Evolutionary conservation across 306 rosid species (phyloP).

Genomic region (Phaseolus lunatus): DNA sequence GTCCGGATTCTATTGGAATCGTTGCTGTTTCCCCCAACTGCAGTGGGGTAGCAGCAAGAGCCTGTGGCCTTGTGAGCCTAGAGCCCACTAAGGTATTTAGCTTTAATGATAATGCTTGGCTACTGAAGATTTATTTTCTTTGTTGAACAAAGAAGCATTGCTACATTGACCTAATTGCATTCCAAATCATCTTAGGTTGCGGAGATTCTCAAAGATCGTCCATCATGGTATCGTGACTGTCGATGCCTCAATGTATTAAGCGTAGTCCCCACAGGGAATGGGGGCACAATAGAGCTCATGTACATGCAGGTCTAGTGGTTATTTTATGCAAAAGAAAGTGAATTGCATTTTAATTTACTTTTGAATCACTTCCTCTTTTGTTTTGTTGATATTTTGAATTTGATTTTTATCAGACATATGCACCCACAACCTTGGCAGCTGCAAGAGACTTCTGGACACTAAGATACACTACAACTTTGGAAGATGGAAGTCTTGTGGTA

Average conservation of each 20-base stretch:
- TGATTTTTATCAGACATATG: conserved; percentile 65
- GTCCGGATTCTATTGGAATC: conserved; percentile 94
- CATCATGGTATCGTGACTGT: conserved; percentile 89
- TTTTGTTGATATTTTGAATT: conserved; percentile 11
- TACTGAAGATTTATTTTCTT: neutral
- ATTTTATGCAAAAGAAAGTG: neutral
- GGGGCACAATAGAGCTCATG: conserved; percentile 83
- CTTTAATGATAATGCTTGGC: neutral
- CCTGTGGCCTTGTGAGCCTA: conserved; percentile 89
- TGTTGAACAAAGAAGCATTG: neutral
- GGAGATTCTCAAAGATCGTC: conserved; percentile 86
- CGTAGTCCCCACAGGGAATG: conserved; percentile 76
- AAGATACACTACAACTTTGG: conserved; percentile 80
- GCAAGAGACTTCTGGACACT: conserved; percentile 92
- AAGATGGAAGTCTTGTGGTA: conserved; percentile 97
- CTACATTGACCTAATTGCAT: neutral
- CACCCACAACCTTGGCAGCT: conserved; percentile 92
- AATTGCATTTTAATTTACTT: neutral
- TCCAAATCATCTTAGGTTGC: conserved; percentile 59
- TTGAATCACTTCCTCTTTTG: neutral
- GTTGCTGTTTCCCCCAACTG: conserved; percentile 88
- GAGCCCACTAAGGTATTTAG: conserved; percentile 75
- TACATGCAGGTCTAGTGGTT: conserved; percentile 74
- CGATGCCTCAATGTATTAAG: conserved; percentile 78
- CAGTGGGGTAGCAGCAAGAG: conserved; percentile 87